A percentile compares a stretch with the other conserved stretches of the same genome.
Evolutionary conservation across 257 asterid genomes (phyloP).

Genomic region (Rauvolfia tetraphylla): DNA sequence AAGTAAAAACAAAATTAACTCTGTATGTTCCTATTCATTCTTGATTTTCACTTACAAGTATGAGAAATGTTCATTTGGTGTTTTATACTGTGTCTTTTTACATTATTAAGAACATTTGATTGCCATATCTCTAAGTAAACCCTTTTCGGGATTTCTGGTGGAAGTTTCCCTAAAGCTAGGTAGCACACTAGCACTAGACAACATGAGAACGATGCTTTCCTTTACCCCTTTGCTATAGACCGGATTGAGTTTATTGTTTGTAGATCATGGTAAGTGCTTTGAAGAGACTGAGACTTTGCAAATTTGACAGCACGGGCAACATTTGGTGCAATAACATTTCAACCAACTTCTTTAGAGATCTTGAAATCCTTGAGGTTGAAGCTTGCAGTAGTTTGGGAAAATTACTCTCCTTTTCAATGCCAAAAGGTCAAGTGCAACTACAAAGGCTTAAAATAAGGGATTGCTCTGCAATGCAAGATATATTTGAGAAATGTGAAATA

Average conservation of each 20-base stretch:
- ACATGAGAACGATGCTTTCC: too few species aligned
- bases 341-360: constrained; percentile 1
- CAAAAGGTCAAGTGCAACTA: constrained; percentile 2
- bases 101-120: too few species aligned
- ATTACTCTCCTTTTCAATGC: constrained; percentile 10
- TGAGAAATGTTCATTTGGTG: neutral
- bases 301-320: neutral
- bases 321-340: constrained; percentile 14
- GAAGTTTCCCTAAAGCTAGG: too few species aligned
- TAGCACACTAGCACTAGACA: too few species aligned
- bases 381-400: neutral
- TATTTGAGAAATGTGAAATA: neutral
- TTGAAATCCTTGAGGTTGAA: neutral
- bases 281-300: neutral
- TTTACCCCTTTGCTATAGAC: too few species aligned
- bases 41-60: neutral
- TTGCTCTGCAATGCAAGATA: neutral
- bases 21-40: neutral
- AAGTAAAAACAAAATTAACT: too few species aligned
- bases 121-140: too few species aligned
- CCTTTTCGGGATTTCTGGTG: too few species aligned
- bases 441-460: neutral
- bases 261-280: constrained; percentile 8
- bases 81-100: neutral
- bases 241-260: neutral